Base-by-base conservation (phyloP, 176 grass and related monocot genomes). In the Aegilops speltoides region DNA sequence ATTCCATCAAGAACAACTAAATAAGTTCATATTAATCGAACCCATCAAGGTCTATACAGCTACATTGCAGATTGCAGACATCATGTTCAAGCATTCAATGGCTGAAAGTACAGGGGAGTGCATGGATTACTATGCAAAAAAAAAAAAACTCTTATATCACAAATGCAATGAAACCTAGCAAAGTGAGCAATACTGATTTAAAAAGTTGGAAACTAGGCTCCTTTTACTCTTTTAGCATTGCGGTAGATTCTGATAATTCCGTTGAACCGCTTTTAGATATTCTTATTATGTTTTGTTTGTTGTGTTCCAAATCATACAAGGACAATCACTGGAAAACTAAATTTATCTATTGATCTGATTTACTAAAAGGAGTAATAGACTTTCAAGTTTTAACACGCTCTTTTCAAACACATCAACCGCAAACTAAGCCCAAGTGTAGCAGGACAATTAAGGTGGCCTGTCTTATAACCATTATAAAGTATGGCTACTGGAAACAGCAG, bases 11-110 rank as follows among this genome's bases (percentile, higher is more conserved):
- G 24, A 64, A n/a, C 57, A 52, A 6, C 5, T 54, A 86, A 54
- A 78, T 48, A 32, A 37, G 70, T 15, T 60, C 29, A 8, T 67
- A 64, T 82, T 22, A 19, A 83, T 87, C n/a, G 14, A 87, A 79
- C 56, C 37, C 64, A 57, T 41, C 61, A 64, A 64, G 38, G 71
- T 34, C 29, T 57, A 7, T 29, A 14, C 8, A 29, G 31, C 36
- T 73, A 75, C 40, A 84, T 23, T 63, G 23, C 37, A 84, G 20
- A 48, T 25, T 45, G 68, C 37, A 84, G 19, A 34, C 40, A 46
- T 29, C 37, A 77, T 48, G 61, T 60, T 82, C 10, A 33, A 60
- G 20, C 12, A 19, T 68, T 0, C 17, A 40, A 67, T 10, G 19
- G 20, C 46, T 77, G 37, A 70, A 77, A 82, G 40, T 74, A 70